These are phyloP conservation scores for Ailanthus altissimus DNA, from an alignment of 345 rosid species.

Conservation along the genomic window DNA sequence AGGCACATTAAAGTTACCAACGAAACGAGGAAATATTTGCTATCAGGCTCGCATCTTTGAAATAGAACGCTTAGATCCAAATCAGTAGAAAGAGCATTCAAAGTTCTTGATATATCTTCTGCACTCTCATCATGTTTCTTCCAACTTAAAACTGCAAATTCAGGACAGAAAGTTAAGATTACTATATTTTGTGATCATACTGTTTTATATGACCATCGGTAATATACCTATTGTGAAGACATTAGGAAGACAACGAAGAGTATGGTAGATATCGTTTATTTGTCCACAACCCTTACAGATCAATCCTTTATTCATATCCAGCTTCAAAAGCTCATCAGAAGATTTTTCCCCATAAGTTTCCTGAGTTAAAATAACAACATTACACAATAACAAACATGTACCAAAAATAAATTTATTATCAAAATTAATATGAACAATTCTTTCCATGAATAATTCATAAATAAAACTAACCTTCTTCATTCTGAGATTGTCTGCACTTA, in stretches of 20 bases:
- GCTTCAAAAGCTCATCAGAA: neutral
- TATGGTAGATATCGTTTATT: neutral
- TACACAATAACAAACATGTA: too few species aligned
- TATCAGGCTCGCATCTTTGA: neutral
- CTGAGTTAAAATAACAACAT: neutral
- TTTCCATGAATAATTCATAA: neutral
- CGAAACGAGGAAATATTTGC: neutral
- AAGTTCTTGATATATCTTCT: neutral
- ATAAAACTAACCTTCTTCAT: neutral
- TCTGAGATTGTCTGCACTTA: neutral
- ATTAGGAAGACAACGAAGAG: neutral
- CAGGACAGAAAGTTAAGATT: neutral
- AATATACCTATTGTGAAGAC: constrained; percentile 5
- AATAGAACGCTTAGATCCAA: neutral
- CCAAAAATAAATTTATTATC: neutral
- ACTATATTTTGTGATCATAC: neutral
- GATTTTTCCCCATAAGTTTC: neutral
- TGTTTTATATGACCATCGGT: too few species aligned
- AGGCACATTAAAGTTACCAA: neutral
- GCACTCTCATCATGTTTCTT: neutral
- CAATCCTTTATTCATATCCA: neutral
- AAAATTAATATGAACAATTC: too few species aligned
- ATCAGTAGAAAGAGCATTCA: neutral
- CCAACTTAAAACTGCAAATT: constrained; percentile 5
- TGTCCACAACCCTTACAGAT: neutral